A percentile compares a stretch with the other conserved stretches of the same genome.
Conservation (phyloP, 2,329 filamentous ascomycete genomes). For the Colletotrichum aenigma region DNA sequence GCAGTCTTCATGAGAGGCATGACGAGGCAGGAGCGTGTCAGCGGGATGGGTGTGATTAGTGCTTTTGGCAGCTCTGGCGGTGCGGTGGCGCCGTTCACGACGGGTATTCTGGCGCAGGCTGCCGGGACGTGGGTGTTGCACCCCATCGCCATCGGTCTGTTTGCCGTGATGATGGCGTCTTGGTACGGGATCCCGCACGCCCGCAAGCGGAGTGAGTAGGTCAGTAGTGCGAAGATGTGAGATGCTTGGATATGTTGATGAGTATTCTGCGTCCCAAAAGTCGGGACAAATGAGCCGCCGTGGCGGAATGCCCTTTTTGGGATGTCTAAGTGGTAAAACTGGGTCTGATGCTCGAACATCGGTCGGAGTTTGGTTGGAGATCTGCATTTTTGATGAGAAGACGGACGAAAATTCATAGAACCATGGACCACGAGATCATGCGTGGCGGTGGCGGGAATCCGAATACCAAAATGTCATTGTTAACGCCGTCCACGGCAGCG, state of each 20-base stretch:
- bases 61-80: slow-evolving; percentile 74
- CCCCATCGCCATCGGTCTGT: slow-evolving; percentile 71
- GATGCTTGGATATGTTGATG: no score
- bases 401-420: not conserved
- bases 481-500: not conserved
- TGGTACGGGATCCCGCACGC: slow-evolving; percentile 65
- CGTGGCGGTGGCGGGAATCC: not conserved
- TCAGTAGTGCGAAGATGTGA: not conserved
- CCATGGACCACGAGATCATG: not conserved
- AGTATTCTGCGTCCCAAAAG: not conserved
- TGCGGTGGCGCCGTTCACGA: slow-evolving; percentile 69
- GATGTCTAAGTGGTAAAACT: not conserved
- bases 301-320: not conserved
- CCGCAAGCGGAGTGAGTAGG: slow-evolving; percentile 63
- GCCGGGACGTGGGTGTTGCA: slow-evolving; percentile 67
- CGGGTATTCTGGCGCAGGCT: slow-evolving; percentile 66
- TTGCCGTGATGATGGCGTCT: slow-evolving; percentile 66
- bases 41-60: slow-evolving; percentile 69
- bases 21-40: slow-evolving; percentile 63
- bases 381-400: not conserved
- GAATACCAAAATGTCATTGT: not conserved
- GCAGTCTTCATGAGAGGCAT: slow-evolving; percentile 67
- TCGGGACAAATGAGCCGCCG: not conserved
- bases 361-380: not conserved
- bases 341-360: not conserved